Conservation (phyloP, 495 filamentous ascomycete genomes). For the Clohesyomyces aquaticus region DNA sequence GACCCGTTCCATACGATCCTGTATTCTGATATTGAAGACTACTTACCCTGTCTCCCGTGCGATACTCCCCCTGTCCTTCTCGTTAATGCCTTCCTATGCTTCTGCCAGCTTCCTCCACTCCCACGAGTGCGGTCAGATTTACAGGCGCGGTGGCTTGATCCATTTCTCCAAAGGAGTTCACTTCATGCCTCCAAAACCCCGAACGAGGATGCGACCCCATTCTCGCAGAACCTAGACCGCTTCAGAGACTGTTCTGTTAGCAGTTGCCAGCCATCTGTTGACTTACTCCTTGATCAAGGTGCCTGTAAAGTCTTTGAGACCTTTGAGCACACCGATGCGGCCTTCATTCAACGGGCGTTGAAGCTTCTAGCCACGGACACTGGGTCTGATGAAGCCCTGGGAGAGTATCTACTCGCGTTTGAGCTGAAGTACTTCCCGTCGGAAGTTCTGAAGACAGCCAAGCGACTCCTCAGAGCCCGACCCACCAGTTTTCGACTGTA, state of each 20-base stretch:
- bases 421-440: constrained; percentile 59
- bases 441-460: constrained; percentile 62
- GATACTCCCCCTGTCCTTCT: constrained; percentile 46
- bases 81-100: constrained; percentile 69
- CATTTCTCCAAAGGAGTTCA: constrained; percentile 19
- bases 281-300: constrained; percentile 30
- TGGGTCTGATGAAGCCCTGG: constrained; percentile 56
- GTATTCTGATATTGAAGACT: constrained; percentile 71
- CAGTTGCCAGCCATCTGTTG: constrained; percentile 27
- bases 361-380: constrained; percentile 55
- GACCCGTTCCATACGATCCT: constrained; percentile 81
- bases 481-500: constrained; percentile 70
- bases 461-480: constrained; percentile 68
- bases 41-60: constrained; percentile 53
- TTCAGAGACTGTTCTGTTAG: constrained; percentile 30
- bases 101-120: constrained; percentile 68
- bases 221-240: neutral
- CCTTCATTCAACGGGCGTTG: constrained; percentile 60
- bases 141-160: constrained; percentile 17
- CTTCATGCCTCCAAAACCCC: neutral
- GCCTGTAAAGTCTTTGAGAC: constrained; percentile 39
- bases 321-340: constrained; percentile 22
- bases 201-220: neutral
- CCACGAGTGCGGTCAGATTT: constrained; percentile 9
- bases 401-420: constrained; percentile 73